Percentiles rank a stretch among this genome's conserved stretches.
Evolutionary conservation across 2,329 filamentous ascomycete species (phyloP).

Genomic region (Clonostachys solani): DNA sequence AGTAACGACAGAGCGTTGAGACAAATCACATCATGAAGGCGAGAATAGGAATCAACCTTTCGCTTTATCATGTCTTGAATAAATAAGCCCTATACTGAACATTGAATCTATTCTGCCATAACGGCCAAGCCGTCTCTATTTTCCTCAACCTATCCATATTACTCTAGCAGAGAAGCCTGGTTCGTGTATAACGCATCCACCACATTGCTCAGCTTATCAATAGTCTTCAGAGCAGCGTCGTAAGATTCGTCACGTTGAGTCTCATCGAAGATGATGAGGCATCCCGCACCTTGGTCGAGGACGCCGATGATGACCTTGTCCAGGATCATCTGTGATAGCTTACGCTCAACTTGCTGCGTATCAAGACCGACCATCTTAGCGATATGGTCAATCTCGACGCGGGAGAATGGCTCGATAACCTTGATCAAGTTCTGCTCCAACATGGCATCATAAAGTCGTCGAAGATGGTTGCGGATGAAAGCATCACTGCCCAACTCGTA

Average conservation of each 20-base stretch:
- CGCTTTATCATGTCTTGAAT: too few species aligned
- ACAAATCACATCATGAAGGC: too few species aligned
- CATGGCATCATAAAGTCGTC: slow-evolving; percentile 96
- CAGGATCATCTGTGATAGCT: slow-evolving; percentile 98
- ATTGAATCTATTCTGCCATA: too few species aligned
- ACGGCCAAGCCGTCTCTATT: background rate
- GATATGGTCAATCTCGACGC: slow-evolving; percentile 94
- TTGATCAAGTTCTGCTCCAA: slow-evolving; percentile 99
- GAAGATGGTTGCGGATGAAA: slow-evolving; percentile 96
- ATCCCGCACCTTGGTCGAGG: slow-evolving; percentile 94
- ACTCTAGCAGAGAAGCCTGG: slow-evolving; percentile 94
- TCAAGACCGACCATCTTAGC: slow-evolving; percentile 97
- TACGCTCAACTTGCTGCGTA: slow-evolving; percentile 94
- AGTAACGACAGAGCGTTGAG: too few species aligned
- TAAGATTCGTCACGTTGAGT: slow-evolving; percentile 90
- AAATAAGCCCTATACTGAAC: too few species aligned
- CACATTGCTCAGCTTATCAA: slow-evolving; percentile 94
- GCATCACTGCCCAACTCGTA: slow-evolving; percentile 91
- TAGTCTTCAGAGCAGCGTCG: slow-evolving; percentile 88
- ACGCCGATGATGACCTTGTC: slow-evolving; percentile 99
- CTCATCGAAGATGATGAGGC: slow-evolving; percentile 96
- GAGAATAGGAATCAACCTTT: too few species aligned
- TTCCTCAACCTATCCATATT: slow-evolving; percentile 14
- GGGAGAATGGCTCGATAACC: slow-evolving; percentile 97
- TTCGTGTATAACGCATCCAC: slow-evolving; percentile 98